Base-by-base conservation (phyloP, 169 alveolate species). In the Besnoitia besnoiti region DNA sequence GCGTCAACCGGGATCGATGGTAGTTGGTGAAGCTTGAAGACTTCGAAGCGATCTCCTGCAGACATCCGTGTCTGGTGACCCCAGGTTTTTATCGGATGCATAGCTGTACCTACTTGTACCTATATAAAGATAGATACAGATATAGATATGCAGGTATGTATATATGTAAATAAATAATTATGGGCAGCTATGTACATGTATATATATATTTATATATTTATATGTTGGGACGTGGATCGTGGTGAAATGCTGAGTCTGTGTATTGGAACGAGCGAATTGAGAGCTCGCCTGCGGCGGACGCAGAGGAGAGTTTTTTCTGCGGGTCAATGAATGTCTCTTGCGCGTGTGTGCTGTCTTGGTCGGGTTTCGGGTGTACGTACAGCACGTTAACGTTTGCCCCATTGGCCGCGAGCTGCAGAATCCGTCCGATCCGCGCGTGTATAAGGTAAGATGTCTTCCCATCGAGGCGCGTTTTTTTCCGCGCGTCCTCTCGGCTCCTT, bases 301-400 rank as follows among this genome's bases (percentile, higher is more conserved):
- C 59, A 49, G 59, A 16, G 7, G 59, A 49, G 16, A 49, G 59
- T 16, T 21, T 55, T 16, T 19, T 55, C 67, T 3, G 67, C 27
- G 59, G 67, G 27, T 21, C 30, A 19, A 0, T 55, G 67, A 21
- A n/a, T 55, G 30, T 5, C 33, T 16, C 30, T 8, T 55, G 67
- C 67, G 67, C 67, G 67, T 55, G 30, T 3, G 24, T 21, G 67
- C 30, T 55, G 12, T 19, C 4, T 5, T 8, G 67, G 12, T 55
- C 67, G 1, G 67, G 33, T 7, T 61, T 61, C n/a, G 46, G 80
- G 80, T 35, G 39, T 67, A 33, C 24, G 46, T 67, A 2, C 80
- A 67, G 80, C 80, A 67, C 80, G n/a, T 67, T 16, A 67, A 67
- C 44, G 80, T 67, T 7, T 67, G 80, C n/a, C 80, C 80, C 12